Evolutionary conservation across 495 filamentous ascomycete species (phyloP).

Genomic region (Penicillium longicatenatum): DNA sequence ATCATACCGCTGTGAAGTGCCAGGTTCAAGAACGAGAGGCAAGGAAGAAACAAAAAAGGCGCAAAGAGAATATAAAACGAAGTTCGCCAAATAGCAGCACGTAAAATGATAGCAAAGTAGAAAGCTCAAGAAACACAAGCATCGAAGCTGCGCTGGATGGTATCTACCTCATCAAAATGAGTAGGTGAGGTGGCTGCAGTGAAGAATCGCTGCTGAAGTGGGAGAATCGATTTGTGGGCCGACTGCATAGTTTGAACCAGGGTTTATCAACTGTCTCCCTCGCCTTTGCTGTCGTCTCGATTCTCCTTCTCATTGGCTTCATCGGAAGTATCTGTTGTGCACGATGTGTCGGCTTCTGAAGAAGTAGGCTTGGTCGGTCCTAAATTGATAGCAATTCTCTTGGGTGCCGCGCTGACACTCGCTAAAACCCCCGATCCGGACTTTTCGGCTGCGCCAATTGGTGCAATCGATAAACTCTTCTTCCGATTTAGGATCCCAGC

Average conservation of each 20-base stretch:
- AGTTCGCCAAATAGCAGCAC: constrained; percentile 18
- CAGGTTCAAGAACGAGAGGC: neutral
- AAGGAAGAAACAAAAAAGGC: constrained; percentile 2
- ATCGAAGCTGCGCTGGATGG: constrained; percentile 33
- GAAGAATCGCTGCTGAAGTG: constrained; percentile 19
- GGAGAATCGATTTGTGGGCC: constrained; percentile 10
- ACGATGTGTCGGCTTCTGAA: constrained; percentile 18
- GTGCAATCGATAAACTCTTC: constrained; percentile 42
- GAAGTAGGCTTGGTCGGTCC: constrained; percentile 25
- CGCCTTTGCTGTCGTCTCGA: constrained; percentile 30
- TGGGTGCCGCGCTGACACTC: constrained; percentile 39
- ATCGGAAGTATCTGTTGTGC: constrained; percentile 13
- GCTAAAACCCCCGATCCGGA: constrained; percentile 24
- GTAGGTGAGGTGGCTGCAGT: constrained; percentile 10
- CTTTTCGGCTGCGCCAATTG: constrained; percentile 33
- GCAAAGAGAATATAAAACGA: constrained; percentile 10
- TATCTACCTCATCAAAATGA: constrained; percentile 43
- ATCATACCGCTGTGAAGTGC: constrained; percentile 14
- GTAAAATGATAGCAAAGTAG: constrained; percentile 11
- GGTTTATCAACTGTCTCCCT: constrained; percentile 28
- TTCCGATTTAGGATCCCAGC: constrained; percentile 42
- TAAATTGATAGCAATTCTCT: constrained; percentile 54
- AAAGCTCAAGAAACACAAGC: constrained; percentile 7
- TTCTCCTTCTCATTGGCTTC: constrained; percentile 45
- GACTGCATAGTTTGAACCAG: constrained; percentile 12